A percentile compares a stretch with the other conserved stretches of the same genome.
phyloP scores from a whole-genome alignment of 129 eudicot genomes.

The Artemisia tridentata region DNA sequence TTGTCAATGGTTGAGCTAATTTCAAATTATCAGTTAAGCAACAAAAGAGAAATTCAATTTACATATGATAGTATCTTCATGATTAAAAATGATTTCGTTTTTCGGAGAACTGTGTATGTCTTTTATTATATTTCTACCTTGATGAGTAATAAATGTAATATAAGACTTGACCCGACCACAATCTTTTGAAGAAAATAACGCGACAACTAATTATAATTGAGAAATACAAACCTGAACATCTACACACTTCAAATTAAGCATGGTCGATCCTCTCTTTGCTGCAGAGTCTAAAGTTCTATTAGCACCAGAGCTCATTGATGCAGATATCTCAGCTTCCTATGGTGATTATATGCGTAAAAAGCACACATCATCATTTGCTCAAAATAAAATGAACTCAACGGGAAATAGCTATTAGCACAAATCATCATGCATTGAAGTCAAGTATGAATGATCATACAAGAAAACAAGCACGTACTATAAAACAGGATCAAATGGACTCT shows the following conservation, averaged over 20 bases:
- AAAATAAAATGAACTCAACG: neutral
- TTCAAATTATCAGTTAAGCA: neutral
- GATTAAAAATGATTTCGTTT: neutral
- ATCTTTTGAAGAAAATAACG: conserved; percentile 4
- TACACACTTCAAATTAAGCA: conserved; percentile 87
- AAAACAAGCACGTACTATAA: neutral
- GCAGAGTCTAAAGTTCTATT: conserved; percentile 78
- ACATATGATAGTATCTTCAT: neutral
- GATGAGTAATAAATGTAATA: too few species aligned
- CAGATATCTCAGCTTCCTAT: conserved; percentile 94
- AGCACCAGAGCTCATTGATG: conserved; percentile 72
- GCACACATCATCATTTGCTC: neutral
- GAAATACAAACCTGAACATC: conserved; percentile 76
- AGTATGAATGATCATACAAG: neutral
- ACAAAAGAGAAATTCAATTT: neutral
- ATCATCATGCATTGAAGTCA: neutral
- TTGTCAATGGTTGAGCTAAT: neutral
- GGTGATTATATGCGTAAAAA: conserved; percentile 12
- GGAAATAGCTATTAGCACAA: neutral
- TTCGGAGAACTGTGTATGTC: conserved; percentile 11
- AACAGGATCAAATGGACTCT: neutral
- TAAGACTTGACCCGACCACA: too few species aligned
- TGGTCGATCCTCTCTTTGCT: conserved; percentile 84
- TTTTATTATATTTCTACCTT: neutral
- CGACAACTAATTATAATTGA: neutral